Evolutionary conservation across 768 basidiomycete genomes (phyloP).

Genomic region (Pilatotrama ljubarskyi): DNA sequence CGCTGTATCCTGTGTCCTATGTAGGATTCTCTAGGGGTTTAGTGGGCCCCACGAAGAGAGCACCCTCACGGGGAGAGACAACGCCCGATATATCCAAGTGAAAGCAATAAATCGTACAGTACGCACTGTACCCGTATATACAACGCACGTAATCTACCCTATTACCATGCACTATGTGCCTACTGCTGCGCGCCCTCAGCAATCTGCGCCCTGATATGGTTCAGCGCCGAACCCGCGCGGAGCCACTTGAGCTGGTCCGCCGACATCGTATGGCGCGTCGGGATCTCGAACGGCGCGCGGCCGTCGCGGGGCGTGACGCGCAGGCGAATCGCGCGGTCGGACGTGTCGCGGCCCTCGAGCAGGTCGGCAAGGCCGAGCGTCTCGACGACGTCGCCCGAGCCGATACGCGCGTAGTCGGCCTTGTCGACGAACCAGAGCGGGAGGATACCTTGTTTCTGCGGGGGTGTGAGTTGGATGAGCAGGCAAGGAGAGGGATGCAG

Average conservation of each 20-base stretch:
- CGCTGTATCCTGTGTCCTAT: background rate
- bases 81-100: too few relatives aligned
- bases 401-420: constrained; percentile 81
- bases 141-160: background rate
- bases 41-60: too few relatives aligned
- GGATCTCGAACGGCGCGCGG: constrained; percentile 65
- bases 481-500: background rate
- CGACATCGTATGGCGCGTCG: constrained; percentile 87
- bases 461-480: constrained; percentile 11
- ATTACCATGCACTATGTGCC: background rate
- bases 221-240: constrained; percentile 83
- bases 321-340: constrained; percentile 46
- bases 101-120: background rate
- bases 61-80: too few relatives aligned
- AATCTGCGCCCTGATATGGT: constrained; percentile 74
- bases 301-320: constrained; percentile 69
- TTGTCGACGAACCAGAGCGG: constrained; percentile 94
- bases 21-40: too few relatives aligned
- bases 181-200: background rate
- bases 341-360: constrained; percentile 40
- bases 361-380: constrained; percentile 81
- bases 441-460: constrained; percentile 93
- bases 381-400: constrained; percentile 77
- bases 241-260: constrained; percentile 91
- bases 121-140: background rate